Evolutionary conservation across 495 filamentous ascomycete species (phyloP), one percentile per base, ranked within the genome.

Genomic region (Penicillium ucsense): DNA sequence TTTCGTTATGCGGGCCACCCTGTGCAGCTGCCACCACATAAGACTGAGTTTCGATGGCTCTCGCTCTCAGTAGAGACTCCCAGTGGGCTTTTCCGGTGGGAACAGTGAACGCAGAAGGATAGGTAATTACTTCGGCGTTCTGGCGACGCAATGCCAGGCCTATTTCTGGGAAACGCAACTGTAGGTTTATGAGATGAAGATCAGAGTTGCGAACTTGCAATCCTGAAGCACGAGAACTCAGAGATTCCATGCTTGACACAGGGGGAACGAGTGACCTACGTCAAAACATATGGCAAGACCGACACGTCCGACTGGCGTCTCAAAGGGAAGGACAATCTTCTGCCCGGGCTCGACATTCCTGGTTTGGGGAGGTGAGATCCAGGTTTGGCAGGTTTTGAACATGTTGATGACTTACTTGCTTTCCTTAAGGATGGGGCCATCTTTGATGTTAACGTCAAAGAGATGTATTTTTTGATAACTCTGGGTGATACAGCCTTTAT

Each of bases 1-100:
- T 84, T 55, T 84, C 83, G 59, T 88, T 89, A 63, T 98, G 91
- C 11, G 56, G 57, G 11, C 86, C 86, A 30, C 81, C 80, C 60
- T 96, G 91, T 3, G 92, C 92, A 0, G 92, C 85, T 8, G 90
- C 91, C 49, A 97, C 64, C 8, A 96, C 84, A 70, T 84, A 97
- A 3, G 76, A 74, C 60, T 96, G 89, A 0, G 84, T 90, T 66
- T 97, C 92, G 45, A 97, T 88, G 6, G 91, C 92, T 43, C 91
- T 74, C 2, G 89, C 82, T 34, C 85, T 72, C 6, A 97, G 66
- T 1, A 97, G 65, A 0, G 75, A 63, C 51, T 85, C 79, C 91
- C 91, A 97, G 62, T 97, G 92, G 6, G 85, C 89, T 40, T 70
- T 70, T 0, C 92, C 91, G 0, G 92, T 96, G 2, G 84, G 84